Conservation (phyloP, 2,329 filamentous ascomycete genomes). For the Aspergillus sp. region DNA sequence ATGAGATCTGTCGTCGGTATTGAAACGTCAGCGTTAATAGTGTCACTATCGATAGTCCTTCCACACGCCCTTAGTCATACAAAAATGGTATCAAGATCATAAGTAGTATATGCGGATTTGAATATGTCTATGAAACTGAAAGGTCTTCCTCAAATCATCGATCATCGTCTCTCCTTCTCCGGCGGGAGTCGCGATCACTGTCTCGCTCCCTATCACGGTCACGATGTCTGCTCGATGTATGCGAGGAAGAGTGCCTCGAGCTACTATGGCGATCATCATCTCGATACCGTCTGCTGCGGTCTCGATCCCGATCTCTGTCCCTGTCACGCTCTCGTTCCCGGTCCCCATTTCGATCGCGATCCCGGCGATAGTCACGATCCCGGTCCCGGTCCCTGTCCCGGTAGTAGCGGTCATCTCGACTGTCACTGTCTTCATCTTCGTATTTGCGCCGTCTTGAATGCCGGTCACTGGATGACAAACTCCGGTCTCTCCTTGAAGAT, state of each 20-base stretch:
- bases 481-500: slow-evolving; percentile 42
- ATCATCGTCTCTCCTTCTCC: slow-evolving; percentile 33
- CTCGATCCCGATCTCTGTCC: slow-evolving; percentile 35
- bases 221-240: slow-evolving; percentile 31
- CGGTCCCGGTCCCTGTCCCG: slow-evolving; percentile 29
- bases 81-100: neutral
- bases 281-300: slow-evolving; percentile 31
- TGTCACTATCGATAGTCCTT: neutral
- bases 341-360: slow-evolving; percentile 37
- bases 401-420: slow-evolving; percentile 39
- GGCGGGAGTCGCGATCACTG: slow-evolving; percentile 33
- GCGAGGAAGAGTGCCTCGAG: slow-evolving; percentile 36
- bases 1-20: neutral
- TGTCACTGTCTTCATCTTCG: slow-evolving; percentile 39
- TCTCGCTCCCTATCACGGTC: slow-evolving; percentile 32
- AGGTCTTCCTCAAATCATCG: slow-evolving; percentile 6
- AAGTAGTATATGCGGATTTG: neutral
- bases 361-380: slow-evolving; percentile 24
- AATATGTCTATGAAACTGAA: neutral
- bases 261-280: slow-evolving; percentile 36
- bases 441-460: slow-evolving; percentile 40
- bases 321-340: slow-evolving; percentile 34
- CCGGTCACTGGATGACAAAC: slow-evolving; percentile 37
- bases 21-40: neutral
- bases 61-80: neutral